These are phyloP conservation scores for Chlorella sp. DNA, from an alignment of 139 green algal genomes.

Conservation along the genomic window DNA sequence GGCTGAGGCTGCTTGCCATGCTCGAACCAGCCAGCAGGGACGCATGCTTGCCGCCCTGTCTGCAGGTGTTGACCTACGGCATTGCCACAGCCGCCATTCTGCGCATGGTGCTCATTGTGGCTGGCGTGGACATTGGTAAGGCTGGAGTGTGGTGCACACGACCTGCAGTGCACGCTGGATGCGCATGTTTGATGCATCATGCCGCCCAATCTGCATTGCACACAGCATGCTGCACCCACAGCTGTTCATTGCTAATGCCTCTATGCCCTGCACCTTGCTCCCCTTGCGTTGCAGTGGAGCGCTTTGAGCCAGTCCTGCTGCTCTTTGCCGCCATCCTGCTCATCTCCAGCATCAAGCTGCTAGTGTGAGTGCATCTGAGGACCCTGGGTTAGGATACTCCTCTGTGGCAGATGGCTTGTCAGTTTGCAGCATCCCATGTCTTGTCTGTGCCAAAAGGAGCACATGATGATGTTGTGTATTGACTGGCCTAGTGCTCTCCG, in stretches of 20 bases:
- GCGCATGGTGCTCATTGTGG: constrained; percentile 84
- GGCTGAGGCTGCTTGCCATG: background rate
- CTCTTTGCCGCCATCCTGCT: constrained; percentile 95
- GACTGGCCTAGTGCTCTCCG: background rate
- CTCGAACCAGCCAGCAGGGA: too few species aligned
- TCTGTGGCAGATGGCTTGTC: background rate
- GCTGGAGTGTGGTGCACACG: too few species aligned
- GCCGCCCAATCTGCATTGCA: too few species aligned
- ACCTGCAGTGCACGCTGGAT: too few species aligned
- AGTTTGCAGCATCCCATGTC: background rate
- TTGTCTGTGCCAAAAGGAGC: background rate
- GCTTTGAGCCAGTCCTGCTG: constrained; percentile 90
- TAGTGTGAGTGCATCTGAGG: constrained; percentile 28
- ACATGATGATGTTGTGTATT: too few species aligned
- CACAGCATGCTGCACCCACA: too few species aligned
- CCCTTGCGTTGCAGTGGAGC: constrained; percentile 54
- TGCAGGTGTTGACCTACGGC: constrained; percentile 79
- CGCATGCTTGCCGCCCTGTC: background rate
- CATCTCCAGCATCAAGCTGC: constrained; percentile 80
- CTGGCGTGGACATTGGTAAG: constrained; percentile 71
- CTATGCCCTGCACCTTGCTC: too few species aligned
- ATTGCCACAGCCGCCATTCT: constrained; percentile 44
- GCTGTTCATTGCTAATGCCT: too few species aligned
- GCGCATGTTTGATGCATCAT: too few species aligned
- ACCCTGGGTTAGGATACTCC: background rate